A percentile compares a stretch with the other conserved stretches of the same genome.
These are phyloP conservation scores for Theileria parva DNA, from an alignment of 169 alveolate genomes.

Conservation along the genomic window DNA sequence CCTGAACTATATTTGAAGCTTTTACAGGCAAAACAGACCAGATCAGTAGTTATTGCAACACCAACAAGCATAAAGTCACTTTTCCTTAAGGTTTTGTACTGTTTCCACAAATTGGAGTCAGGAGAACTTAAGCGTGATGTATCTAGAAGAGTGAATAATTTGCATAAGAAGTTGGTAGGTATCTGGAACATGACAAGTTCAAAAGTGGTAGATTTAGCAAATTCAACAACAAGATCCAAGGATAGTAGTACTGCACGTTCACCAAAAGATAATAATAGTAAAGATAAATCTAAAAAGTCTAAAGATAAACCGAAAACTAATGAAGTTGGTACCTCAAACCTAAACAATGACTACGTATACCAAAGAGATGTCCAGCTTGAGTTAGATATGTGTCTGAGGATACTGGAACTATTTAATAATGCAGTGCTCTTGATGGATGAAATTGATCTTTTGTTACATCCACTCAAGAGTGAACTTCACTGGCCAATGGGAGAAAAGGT, in stretches of 20 bases:
- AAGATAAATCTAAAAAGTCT: background rate
- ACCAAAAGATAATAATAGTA: background rate
- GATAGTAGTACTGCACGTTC: slow-evolving; percentile 15
- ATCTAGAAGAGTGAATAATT: slow-evolving; percentile 63
- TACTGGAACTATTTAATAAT: slow-evolving; percentile 70
- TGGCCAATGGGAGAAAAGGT: slow-evolving; percentile 90
- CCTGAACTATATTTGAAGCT: slow-evolving; percentile 79
- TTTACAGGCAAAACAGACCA: slow-evolving; percentile 83
- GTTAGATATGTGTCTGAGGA: slow-evolving; percentile 66
- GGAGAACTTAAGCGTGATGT: slow-evolving; percentile 62
- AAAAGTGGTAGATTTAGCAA: slow-evolving; percentile 16
- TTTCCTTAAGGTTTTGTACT: slow-evolving; percentile 79
- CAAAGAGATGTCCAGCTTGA: slow-evolving; percentile 58
- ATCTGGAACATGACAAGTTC: slow-evolving; percentile 74
- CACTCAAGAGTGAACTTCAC: slow-evolving; percentile 89
- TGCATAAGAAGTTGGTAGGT: slow-evolving; percentile 69
- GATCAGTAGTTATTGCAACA: slow-evolving; percentile 84
- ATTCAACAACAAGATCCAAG: background rate
- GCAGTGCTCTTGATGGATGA: slow-evolving; percentile 87
- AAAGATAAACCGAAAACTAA: slow-evolving; percentile 1
- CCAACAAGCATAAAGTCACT: slow-evolving; percentile 88
- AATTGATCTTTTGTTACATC: slow-evolving; percentile 87
- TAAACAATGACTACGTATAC: slow-evolving; percentile 21
- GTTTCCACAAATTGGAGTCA: slow-evolving; percentile 78
- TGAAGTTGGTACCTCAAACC: background rate